phyloP scores from a whole-genome alignment of 202 grass and related monocot species.

The Panicum hallii region DNA sequence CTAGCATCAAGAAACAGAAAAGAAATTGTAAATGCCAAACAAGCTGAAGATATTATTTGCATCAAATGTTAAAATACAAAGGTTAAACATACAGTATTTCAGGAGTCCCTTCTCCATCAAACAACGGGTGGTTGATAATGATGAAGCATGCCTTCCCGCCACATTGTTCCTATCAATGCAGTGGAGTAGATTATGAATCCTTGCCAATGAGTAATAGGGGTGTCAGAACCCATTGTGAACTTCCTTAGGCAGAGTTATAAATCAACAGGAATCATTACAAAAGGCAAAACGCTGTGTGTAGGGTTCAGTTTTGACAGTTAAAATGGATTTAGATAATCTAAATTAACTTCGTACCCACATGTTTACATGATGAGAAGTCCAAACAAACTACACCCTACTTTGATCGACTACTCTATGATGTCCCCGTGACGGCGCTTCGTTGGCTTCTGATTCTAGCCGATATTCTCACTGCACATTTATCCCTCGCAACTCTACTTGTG shows the following conservation, averaged over 20 bases:
- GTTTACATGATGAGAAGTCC: background rate
- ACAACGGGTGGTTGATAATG: slow-evolving; percentile 66
- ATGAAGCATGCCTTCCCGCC: slow-evolving; percentile 74
- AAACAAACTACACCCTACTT: background rate
- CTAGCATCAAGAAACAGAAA: background rate
- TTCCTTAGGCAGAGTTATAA: background rate
- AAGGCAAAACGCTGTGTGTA: background rate
- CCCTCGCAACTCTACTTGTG: background rate
- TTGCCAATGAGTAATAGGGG: background rate
- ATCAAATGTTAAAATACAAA: background rate
- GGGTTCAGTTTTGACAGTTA: background rate
- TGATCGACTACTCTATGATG: background rate
- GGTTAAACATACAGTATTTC: slow-evolving; percentile 66
- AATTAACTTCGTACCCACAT: background rate
- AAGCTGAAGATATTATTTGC: background rate
- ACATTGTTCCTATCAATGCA: slow-evolving; percentile 67
- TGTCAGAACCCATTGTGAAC: background rate
- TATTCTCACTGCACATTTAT: background rate
- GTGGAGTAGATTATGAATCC: slow-evolving; percentile 21
- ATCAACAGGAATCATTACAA: background rate
- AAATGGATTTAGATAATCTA: background rate
- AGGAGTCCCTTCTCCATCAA: slow-evolving; percentile 56
- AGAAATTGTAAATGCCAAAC: background rate
- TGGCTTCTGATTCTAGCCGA: background rate
- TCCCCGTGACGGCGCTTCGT: background rate